phyloP scores from a whole-genome alignment of 2,329 filamentous ascomycete genomes.

The Berkeleyomyces rouxiae region DNA sequence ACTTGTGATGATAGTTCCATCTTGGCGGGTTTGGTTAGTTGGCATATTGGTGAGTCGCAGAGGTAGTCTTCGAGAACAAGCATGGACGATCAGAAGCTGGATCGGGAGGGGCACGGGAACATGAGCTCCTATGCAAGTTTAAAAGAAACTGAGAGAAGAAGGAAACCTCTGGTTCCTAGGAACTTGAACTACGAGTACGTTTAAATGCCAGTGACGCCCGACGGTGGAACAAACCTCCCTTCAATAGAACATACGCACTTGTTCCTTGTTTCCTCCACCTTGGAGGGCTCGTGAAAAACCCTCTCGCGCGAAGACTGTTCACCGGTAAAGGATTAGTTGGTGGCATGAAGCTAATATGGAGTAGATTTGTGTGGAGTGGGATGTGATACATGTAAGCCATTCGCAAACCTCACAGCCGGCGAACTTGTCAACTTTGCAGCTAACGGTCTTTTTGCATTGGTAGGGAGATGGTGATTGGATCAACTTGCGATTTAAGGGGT shows the following conservation, averaged over 20 bases:
- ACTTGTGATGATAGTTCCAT: slow-evolving; percentile 15
- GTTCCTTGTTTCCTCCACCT: background rate
- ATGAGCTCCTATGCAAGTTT: background rate
- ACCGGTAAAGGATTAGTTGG: background rate
- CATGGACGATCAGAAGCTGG: background rate
- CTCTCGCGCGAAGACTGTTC: background rate
- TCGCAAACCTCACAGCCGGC: background rate
- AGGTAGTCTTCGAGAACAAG: background rate
- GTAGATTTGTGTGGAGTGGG: background rate
- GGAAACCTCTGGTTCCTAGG: background rate
- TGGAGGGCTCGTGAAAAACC: background rate
- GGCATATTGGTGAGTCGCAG: slow-evolving; percentile 11
- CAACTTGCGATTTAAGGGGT: background rate
- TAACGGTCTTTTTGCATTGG: background rate
- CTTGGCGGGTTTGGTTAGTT: slow-evolving; percentile 15
- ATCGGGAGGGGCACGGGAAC: background rate
- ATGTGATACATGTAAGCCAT: background rate
- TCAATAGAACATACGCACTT: background rate
- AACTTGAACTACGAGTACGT: background rate
- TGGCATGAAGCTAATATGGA: background rate
- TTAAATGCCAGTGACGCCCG: background rate
- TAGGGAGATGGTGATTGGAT: background rate
- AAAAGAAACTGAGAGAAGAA: background rate
- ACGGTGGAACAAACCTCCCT: background rate
- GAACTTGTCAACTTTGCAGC: background rate